Conservation (phyloP, 2,329 filamentous ascomycete genomes). For the Fusarium albidum region DNA sequence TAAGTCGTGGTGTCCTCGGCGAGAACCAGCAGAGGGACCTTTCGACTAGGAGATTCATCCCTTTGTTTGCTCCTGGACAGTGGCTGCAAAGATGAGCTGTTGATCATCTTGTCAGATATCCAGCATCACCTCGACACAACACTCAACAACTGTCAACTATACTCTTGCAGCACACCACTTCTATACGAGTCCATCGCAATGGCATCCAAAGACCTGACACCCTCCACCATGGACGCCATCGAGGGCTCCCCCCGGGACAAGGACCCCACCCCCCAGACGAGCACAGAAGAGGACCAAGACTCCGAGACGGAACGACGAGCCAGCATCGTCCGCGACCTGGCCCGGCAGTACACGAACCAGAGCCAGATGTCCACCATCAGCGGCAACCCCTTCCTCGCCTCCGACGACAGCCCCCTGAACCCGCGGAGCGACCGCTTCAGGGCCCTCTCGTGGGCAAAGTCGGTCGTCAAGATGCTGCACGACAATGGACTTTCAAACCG, state of each 20-base stretch:
- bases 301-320: slow-evolving; percentile 44
- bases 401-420: slow-evolving; percentile 56
- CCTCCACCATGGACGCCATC: background rate
- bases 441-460: slow-evolving; percentile 33
- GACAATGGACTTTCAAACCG: slow-evolving; percentile 23
- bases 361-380: slow-evolving; percentile 56
- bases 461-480: slow-evolving; percentile 24
- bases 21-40: background rate
- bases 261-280: slow-evolving; percentile 1
- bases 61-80: too few species aligned
- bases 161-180: too few species aligned
- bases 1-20: slow-evolving; percentile 2
- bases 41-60: background rate
- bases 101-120: too few species aligned
- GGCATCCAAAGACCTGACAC: slow-evolving; percentile 6
- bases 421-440: slow-evolving; percentile 43
- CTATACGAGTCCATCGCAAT: slow-evolving; percentile 5
- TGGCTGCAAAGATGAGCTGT: too few species aligned
- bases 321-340: slow-evolving; percentile 57
- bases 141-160: too few species aligned
- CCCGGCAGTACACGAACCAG: slow-evolving; percentile 59
- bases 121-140: too few species aligned
- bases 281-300: slow-evolving; percentile 46
- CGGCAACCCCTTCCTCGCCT: slow-evolving; percentile 40
- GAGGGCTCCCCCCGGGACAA: slow-evolving; percentile 7